A percentile compares a stretch with the other conserved stretches of the same genome.
These are phyloP conservation scores for Plectosphaerella plurivora DNA, from an alignment of 2,329 filamentous ascomycete genomes.

Conservation along the genomic window DNA sequence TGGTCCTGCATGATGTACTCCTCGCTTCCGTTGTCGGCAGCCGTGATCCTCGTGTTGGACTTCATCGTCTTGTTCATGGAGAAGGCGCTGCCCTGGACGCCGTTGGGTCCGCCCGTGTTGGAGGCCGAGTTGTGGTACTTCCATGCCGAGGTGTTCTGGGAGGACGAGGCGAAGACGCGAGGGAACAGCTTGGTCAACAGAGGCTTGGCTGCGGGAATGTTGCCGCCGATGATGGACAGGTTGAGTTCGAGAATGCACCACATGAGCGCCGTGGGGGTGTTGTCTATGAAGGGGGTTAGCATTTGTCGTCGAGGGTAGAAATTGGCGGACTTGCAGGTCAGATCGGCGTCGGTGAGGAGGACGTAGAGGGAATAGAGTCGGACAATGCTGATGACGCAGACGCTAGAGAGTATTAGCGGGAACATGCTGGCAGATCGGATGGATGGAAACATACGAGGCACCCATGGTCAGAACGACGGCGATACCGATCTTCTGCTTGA, in stretches of 20 bases:
- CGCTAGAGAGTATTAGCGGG: background rate
- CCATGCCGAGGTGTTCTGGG: background rate
- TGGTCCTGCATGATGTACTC: slow-evolving; percentile 11
- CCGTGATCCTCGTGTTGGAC: background rate
- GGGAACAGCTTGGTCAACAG: slow-evolving; percentile 15
- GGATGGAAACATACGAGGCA: slow-evolving; percentile 1
- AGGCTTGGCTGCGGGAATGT: slow-evolving; percentile 17
- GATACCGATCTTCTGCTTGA: slow-evolving; percentile 35
- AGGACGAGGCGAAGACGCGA: slow-evolving; percentile 7
- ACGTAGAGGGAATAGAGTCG: slow-evolving; percentile 14
- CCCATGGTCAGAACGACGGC: slow-evolving; percentile 33
- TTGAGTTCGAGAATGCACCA: slow-evolving; percentile 20
- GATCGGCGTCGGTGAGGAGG: slow-evolving; percentile 11
- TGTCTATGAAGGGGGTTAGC: slow-evolving; percentile 11
- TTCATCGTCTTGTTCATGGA: background rate
- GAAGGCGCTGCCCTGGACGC: slow-evolving; percentile 3
- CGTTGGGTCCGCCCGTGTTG: background rate
- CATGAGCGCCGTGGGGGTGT: slow-evolving; percentile 14
- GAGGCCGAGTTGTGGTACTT: slow-evolving; percentile 1
- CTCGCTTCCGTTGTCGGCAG: slow-evolving; percentile 8
- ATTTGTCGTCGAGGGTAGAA: slow-evolving; percentile 5
- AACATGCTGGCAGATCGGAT: background rate
- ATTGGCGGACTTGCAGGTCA: slow-evolving; percentile 9
- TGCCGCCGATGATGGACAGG: slow-evolving; percentile 19
- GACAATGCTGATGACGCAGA: slow-evolving; percentile 16